Percentiles rank a stretch among this genome's conserved stretches.
Conservation (phyloP, 2,329 filamentous ascomycete species). For the Trichophyton equinum region DNA sequence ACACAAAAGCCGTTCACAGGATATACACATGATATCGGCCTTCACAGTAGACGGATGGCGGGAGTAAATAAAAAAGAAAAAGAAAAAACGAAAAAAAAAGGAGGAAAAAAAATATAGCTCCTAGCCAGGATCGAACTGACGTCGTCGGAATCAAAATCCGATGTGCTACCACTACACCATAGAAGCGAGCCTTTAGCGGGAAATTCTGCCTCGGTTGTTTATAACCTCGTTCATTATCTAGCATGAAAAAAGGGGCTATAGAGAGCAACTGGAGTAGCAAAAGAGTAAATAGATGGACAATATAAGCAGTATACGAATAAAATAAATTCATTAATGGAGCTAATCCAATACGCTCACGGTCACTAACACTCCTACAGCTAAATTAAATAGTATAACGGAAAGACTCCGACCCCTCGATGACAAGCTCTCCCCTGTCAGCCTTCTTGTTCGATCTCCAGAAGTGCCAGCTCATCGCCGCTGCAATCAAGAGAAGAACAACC, state of each 20-base stretch:
- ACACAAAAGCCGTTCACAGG: too few species aligned
- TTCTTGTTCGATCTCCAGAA: constrained; percentile 25
- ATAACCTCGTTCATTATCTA: not conserved
- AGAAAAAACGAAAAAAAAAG: not conserved
- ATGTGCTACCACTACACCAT: constrained; percentile 3
- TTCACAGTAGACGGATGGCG: not conserved
- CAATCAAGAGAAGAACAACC: constrained; percentile 23
- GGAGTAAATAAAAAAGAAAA: not conserved
- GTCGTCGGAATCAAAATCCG: constrained; percentile 2
- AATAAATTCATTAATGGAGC: too few species aligned
- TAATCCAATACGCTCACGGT: too few species aligned
- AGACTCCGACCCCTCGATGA: constrained; percentile 24
- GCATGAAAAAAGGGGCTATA: not conserved
- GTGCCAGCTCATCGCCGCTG: constrained; percentile 20
- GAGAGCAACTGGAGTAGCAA: too few species aligned
- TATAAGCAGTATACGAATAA: too few species aligned
- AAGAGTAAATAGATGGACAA: too few species aligned
- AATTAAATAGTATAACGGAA: constrained; percentile 27
- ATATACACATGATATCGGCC: too few species aligned
- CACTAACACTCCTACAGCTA: not conserved
- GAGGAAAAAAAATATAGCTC: not conserved
- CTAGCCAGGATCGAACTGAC: constrained; percentile 3
- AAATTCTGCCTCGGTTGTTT: not conserved
- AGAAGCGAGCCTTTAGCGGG: not conserved
- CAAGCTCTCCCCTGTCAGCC: constrained; percentile 23